Evolutionary conservation across 768 basidiomycete genomes (phyloP).

Genomic region (Kwoniella dendrophila): DNA sequence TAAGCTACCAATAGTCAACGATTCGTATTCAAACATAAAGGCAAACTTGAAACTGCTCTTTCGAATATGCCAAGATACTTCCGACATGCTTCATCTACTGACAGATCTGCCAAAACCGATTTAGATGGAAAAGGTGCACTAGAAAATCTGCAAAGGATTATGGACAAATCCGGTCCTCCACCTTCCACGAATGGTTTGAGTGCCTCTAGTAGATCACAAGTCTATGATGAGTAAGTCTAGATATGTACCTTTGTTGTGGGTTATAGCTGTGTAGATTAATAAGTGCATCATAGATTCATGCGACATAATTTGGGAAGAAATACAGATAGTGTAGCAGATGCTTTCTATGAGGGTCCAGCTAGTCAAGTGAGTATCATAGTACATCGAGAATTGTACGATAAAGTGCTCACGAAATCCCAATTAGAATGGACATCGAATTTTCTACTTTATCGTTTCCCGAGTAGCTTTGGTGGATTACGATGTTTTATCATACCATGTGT

Average conservation of each 20-base stretch:
- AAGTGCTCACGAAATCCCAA: background rate
- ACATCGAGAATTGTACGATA: background rate
- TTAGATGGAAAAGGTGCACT: conserved; percentile 34
- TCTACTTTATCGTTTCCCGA: conserved; percentile 44
- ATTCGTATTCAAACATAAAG: conserved; percentile 32
- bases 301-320: conserved; percentile 39
- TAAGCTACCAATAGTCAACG: conserved; percentile 35
- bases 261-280: background rate
- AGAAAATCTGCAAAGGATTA: conserved; percentile 23
- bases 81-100: conserved; percentile 9
- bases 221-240: conserved; percentile 47
- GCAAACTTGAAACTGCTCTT: conserved; percentile 30
- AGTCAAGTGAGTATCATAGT: conserved; percentile 37
- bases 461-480: conserved; percentile 44
- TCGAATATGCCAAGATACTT: conserved; percentile 23
- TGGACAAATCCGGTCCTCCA: conserved; percentile 38
- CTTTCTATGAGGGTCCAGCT: conserved; percentile 49
- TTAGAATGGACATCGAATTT: conserved; percentile 44
- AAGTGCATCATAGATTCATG: conserved; percentile 37
- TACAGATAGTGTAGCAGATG: conserved; percentile 33
- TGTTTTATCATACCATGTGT: conserved; percentile 44
- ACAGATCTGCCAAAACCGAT: conserved; percentile 21
- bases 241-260: background rate
- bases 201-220: conserved; percentile 29
- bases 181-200: conserved; percentile 24